phyloP scores from a whole-genome alignment of 768 basidiomycete genomes.

The Sutorius australiensis region DNA sequence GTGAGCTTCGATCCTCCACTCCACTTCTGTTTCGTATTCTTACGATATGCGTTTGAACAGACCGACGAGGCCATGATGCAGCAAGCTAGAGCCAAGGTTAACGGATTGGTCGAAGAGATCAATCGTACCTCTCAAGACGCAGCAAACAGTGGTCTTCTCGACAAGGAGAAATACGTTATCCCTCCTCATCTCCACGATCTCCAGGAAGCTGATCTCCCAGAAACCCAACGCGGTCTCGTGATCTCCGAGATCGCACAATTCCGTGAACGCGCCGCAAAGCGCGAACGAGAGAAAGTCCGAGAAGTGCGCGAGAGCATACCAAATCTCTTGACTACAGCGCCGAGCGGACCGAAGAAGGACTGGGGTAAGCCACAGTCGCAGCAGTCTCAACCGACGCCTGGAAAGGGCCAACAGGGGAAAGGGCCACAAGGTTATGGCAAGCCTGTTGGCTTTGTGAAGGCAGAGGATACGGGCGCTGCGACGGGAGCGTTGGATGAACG shows the following conservation, averaged over 20 bases:
- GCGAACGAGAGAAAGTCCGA: slow-evolving; percentile 83
- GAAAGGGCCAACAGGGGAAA: slow-evolving; percentile 49
- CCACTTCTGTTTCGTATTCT: not conserved
- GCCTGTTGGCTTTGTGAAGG: slow-evolving; percentile 81
- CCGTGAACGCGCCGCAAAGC: slow-evolving; percentile 87
- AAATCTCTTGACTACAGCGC: slow-evolving; percentile 38
- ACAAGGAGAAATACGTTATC: slow-evolving; percentile 85
- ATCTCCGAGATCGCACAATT: slow-evolving; percentile 97
- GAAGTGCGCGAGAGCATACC: slow-evolving; percentile 65
- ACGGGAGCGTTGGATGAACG: slow-evolving; percentile 35
- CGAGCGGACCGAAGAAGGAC: slow-evolving; percentile 77
- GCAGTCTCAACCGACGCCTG: slow-evolving; percentile 33
- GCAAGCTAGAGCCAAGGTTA: slow-evolving; percentile 61
- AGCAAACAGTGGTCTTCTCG: slow-evolving; percentile 66
- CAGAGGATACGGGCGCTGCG: slow-evolving; percentile 45
- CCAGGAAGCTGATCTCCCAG: slow-evolving; percentile 94
- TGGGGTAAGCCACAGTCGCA: slow-evolving; percentile 61
- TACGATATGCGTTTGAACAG: slow-evolving; percentile 36
- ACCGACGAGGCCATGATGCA: slow-evolving; percentile 63
- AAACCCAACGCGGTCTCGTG: slow-evolving; percentile 86
- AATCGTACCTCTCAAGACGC: slow-evolving; percentile 70
- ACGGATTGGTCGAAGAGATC: slow-evolving; percentile 66
- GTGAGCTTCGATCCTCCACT: slow-evolving; percentile 43
- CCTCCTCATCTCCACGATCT: slow-evolving; percentile 97
- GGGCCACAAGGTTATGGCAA: slow-evolving; percentile 75